A percentile compares a stretch with the other conserved stretches of the same genome.
phyloP scores from a whole-genome alignment of 2,329 filamentous ascomycete genomes.

The Trichoderma atroviride region DNA sequence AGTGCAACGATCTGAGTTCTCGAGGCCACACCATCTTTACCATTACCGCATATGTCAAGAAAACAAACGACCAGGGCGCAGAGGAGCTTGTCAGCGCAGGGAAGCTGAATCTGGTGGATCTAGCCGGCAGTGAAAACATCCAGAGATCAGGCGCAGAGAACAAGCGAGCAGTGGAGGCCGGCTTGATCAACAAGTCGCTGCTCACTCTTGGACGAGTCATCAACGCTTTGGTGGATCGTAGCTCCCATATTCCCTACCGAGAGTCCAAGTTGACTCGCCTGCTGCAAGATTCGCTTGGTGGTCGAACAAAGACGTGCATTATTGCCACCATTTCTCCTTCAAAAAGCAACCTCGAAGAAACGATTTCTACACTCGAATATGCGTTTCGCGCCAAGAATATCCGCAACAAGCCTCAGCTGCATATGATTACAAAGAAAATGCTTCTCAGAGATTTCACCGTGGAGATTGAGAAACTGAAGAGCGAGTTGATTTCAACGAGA shows the following conservation, averaged over 20 bases:
- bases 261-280: slow-evolving; percentile 96
- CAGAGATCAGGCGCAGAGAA: slow-evolving; percentile 96
- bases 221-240: slow-evolving; percentile 91
- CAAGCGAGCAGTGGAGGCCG: slow-evolving; percentile 93
- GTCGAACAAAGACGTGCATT: slow-evolving; percentile 96
- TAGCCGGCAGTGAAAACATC: slow-evolving; percentile 97
- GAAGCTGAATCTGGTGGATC: slow-evolving; percentile 93
- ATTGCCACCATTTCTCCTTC: slow-evolving; percentile 95
- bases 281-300: slow-evolving; percentile 93
- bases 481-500: slow-evolving; percentile 87
- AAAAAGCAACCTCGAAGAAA: slow-evolving; percentile 94
- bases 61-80: slow-evolving; percentile 75
- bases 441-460: slow-evolving; percentile 84
- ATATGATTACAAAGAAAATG: slow-evolving; percentile 92
- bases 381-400: slow-evolving; percentile 99
- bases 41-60: slow-evolving; percentile 88
- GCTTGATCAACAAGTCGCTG: slow-evolving; percentile 96
- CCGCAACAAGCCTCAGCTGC: slow-evolving; percentile 94
- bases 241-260: slow-evolving; percentile 83
- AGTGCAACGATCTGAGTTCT: slow-evolving; percentile 97
- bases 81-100: slow-evolving; percentile 90
- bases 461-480: slow-evolving; percentile 94
- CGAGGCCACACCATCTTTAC: slow-evolving; percentile 98
- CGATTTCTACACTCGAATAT: slow-evolving; percentile 96
- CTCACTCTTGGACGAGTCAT: slow-evolving; percentile 95